These are phyloP conservation scores for Aspergillus pseudoterreus DNA, from an alignment of 2,329 filamentous ascomycete genomes.

Conservation along the genomic window DNA sequence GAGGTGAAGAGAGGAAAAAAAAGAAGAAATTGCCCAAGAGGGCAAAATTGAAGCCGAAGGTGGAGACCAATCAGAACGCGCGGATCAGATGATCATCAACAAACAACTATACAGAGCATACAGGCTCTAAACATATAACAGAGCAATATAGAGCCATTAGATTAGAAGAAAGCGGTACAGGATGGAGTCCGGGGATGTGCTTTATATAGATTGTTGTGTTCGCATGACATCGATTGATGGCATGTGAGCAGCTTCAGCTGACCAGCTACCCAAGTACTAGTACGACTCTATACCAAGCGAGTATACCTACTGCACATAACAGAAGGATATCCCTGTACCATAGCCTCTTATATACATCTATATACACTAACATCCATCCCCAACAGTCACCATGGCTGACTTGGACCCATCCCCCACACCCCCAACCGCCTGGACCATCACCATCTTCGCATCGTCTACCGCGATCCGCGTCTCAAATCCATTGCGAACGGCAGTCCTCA, in stretches of 20 bases:
- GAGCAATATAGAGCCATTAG: no score
- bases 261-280: no score
- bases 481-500: background rate
- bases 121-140: no score
- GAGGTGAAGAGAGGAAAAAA: background rate
- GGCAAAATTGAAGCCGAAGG: slow-evolving; percentile 6
- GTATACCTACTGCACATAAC: no score
- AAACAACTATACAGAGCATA: background rate
- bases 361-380: slow-evolving; percentile 10
- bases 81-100: slow-evolving; percentile 4
- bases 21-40: slow-evolving; percentile 1
- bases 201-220: no score
- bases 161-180: no score
- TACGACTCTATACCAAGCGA: no score
- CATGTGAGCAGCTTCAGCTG: no score
- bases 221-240: no score
- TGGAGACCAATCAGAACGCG: slow-evolving; percentile 5
- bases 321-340: no score
- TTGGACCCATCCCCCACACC: slow-evolving; percentile 15
- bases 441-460: slow-evolving; percentile 3
- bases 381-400: slow-evolving; percentile 12
- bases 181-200: no score
- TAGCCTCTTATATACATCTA: background rate
- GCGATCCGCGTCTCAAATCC: slow-evolving; percentile 9
- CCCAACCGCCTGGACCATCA: slow-evolving; percentile 18